Percentiles rank a stretch among this genome's conserved stretches.
These are phyloP conservation scores for Cenchrus americanus DNA, from an alignment of 176 grass and related monocot genomes.

Conservation along the genomic window DNA sequence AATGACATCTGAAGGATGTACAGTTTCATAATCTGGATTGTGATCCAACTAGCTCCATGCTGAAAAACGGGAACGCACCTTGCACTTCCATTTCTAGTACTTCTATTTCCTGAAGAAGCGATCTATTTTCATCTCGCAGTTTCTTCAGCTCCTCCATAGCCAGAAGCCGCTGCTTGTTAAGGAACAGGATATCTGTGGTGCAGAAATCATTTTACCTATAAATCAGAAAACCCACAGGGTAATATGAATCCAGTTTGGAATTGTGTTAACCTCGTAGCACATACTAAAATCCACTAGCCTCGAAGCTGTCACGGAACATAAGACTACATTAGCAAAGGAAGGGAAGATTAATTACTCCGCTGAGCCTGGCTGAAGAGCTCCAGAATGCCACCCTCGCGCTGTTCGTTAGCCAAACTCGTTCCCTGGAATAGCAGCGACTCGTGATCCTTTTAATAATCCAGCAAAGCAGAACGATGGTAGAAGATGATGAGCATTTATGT, in stretches of 20 bases:
- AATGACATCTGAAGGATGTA: not conserved
- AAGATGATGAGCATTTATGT: not conserved
- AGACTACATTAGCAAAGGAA: not conserved
- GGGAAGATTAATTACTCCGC: conserved; percentile 1
- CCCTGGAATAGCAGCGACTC: conserved; percentile 18
- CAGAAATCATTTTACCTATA: not conserved
- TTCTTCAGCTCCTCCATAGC: conserved; percentile 57
- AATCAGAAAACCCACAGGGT: not conserved
- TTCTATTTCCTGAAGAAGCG: conserved; percentile 47
- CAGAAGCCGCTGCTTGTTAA: conserved; percentile 57
- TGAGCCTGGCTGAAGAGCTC: conserved; percentile 47
- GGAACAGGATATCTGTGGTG: conserved; percentile 53
- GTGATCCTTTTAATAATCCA: conserved; percentile 4
- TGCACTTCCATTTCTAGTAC: conserved; percentile 38
- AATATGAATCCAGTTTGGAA: conserved; percentile 3
- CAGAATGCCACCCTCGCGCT: conserved; percentile 23
- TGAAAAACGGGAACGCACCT: not conserved
- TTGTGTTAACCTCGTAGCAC: not conserved
- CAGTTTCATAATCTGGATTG: conserved; percentile 3
- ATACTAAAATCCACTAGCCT: conserved; percentile 8
- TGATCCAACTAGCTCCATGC: not conserved
- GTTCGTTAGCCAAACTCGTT: not conserved
- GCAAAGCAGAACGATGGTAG: not conserved
- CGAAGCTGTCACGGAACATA: not conserved
- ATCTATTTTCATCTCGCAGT: conserved; percentile 45